Percentiles rank a stretch among this genome's conserved stretches.
These are phyloP conservation scores for Microcera coccophila DNA, from an alignment of 2,329 filamentous ascomycete genomes.

Conservation along the genomic window DNA sequence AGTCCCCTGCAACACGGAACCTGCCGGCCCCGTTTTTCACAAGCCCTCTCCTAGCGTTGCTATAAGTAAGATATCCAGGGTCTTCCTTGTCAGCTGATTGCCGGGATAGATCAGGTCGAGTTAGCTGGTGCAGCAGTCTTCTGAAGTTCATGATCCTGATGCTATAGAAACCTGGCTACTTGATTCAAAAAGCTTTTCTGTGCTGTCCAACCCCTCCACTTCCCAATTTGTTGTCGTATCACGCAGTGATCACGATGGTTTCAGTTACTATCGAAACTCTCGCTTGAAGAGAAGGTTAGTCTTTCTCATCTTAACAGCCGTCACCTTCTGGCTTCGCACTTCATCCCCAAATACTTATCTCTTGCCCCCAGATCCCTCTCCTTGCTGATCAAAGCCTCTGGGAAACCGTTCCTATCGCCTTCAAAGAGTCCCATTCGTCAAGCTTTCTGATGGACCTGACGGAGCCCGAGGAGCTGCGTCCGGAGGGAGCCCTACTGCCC, in stretches of 20 bases:
- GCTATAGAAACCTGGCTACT: too few relatives aligned
- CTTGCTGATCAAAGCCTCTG: constrained; percentile 26
- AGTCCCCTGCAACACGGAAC: too few relatives aligned
- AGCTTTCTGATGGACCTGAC: constrained; percentile 26
- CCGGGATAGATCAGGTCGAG: too few relatives aligned
- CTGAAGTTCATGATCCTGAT: too few relatives aligned
- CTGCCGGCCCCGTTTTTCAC: too few relatives aligned
- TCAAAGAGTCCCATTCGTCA: constrained; percentile 23
- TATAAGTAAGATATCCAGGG: too few relatives aligned
- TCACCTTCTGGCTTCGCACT: neutral
- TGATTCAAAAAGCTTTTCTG: too few relatives aligned
- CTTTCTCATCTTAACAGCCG: neutral
- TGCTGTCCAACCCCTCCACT: too few relatives aligned
- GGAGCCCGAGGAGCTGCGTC: constrained; percentile 26
- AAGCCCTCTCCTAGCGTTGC: too few relatives aligned
- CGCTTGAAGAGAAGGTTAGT: constrained; percentile 31
- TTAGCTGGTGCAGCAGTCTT: too few relatives aligned
- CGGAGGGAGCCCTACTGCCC: constrained; percentile 20
- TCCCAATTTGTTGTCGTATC: constrained; percentile 8
- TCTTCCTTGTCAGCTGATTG: too few relatives aligned
- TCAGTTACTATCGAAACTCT: constrained; percentile 25
- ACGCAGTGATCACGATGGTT: constrained; percentile 18
- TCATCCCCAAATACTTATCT: constrained; percentile 5
- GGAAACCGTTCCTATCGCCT: constrained; percentile 24
- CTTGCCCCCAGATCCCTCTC: constrained; percentile 18